phyloP scores from a whole-genome alignment of 768 basidiomycete genomes.

The Psilocybe cyanescens region DNA sequence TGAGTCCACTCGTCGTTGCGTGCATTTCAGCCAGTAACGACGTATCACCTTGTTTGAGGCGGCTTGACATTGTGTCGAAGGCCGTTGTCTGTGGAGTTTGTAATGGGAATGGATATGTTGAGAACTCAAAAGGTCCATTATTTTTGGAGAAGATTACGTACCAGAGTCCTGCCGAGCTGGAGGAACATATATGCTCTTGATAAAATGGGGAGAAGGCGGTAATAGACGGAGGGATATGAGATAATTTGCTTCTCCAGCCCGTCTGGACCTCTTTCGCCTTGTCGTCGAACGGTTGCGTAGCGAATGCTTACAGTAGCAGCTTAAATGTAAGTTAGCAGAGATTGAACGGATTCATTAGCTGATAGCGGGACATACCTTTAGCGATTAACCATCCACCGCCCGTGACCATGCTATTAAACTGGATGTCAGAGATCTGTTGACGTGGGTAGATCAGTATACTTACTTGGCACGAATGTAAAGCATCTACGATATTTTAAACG shows the following conservation, averaged over 20 bases:
- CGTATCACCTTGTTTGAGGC: slow-evolving; percentile 58
- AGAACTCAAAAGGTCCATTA: no score
- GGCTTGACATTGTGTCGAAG: slow-evolving; percentile 52
- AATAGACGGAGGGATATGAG: slow-evolving; percentile 72
- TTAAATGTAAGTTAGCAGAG: slow-evolving; percentile 17
- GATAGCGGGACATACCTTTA: slow-evolving; percentile 46
- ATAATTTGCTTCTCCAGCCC: slow-evolving; percentile 72
- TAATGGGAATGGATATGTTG: not conserved
- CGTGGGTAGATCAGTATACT: slow-evolving; percentile 15
- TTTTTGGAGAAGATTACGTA: slow-evolving; percentile 29
- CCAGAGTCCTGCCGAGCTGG: slow-evolving; percentile 61
- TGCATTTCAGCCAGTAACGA: slow-evolving; percentile 74
- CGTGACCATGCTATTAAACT: slow-evolving; percentile 59
- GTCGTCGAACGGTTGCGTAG: slow-evolving; percentile 73
- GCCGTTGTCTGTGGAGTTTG: slow-evolving; percentile 41
- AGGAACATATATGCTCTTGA: slow-evolving; percentile 74
- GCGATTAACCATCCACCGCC: slow-evolving; percentile 65
- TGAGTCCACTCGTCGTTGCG: slow-evolving; percentile 70
- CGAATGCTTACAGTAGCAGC: slow-evolving; percentile 69
- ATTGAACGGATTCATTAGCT: not conserved
- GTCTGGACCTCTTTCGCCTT: slow-evolving; percentile 54
- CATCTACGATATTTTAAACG: slow-evolving; percentile 50
- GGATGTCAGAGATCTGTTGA: not conserved
- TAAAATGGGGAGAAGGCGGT: slow-evolving; percentile 72
- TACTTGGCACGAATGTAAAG: slow-evolving; percentile 72